Evolutionary conservation across 148 eudicot species (phyloP).

Genomic region (Heliamphora exappendiculata): DNA sequence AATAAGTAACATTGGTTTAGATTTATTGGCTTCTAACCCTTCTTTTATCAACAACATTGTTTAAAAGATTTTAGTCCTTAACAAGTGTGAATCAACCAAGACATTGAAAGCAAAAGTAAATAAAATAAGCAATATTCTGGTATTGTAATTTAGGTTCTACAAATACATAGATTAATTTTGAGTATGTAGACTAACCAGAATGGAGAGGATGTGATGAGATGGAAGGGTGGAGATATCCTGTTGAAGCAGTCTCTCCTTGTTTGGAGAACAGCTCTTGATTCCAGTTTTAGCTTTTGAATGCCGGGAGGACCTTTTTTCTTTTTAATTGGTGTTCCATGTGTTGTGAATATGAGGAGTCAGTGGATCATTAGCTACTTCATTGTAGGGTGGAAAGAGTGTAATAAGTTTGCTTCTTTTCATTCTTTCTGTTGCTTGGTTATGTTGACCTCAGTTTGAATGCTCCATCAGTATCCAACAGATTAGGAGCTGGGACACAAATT

Average conservation of each 20-base stretch:
- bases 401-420: background rate
- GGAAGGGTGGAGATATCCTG: background rate
- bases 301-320: background rate
- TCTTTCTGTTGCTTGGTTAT: background rate
- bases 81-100: background rate
- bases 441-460: background rate
- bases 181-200: background rate
- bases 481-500: too few relatives aligned
- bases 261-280: background rate
- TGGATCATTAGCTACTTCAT: background rate
- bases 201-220: background rate
- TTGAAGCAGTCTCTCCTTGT: too few relatives aligned
- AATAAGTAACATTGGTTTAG: background rate
- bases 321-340: background rate
- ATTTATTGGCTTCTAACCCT: too few relatives aligned
- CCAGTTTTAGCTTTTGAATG: background rate
- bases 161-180: background rate
- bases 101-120: background rate
- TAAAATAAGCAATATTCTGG: background rate
- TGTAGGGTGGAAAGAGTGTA: background rate
- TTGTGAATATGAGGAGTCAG: background rate
- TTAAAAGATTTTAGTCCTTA: background rate
- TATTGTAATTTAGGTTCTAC: background rate
- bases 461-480: background rate
- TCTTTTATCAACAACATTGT: too few relatives aligned